Conservation (phyloP, 345 rosid species). For the Gossypium anomalum region DNA sequence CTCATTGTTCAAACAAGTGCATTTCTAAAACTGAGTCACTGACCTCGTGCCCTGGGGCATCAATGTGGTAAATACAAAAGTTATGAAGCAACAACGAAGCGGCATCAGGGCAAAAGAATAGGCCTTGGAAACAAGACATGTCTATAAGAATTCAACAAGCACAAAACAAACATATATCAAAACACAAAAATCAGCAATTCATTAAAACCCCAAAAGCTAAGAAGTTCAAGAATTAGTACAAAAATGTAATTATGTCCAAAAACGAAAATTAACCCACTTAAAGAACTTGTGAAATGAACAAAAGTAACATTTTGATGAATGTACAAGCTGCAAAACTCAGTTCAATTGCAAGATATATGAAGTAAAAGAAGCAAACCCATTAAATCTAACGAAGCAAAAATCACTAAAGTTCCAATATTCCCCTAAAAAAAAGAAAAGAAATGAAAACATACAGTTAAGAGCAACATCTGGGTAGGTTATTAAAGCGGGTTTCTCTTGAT, state of each 20-base stretch:
- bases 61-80: constrained; percentile 66
- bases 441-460: constrained; percentile 55
- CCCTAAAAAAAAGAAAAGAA: neutral
- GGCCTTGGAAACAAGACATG: constrained; percentile 54
- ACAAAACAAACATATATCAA: constrained; percentile 4
- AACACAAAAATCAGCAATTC: neutral
- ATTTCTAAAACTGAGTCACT: constrained; percentile 20
- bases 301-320: neutral
- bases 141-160: constrained; percentile 25
- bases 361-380: neutral
- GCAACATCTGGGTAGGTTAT: constrained; percentile 88
- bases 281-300: neutral
- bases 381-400: neutral
- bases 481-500: constrained; percentile 77
- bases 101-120: constrained; percentile 49
- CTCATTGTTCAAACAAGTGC: neutral
- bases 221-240: neutral
- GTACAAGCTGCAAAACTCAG: neutral
- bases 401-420: neutral
- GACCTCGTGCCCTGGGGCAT: constrained; percentile 73
- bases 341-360: constrained; percentile 5
- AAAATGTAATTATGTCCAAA: neutral
- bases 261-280: neutral
- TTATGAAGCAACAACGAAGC: constrained; percentile 53
- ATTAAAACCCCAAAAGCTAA: neutral